Base-by-base conservation (phyloP, 2,329 filamentous ascomycete genomes). In the Didymella arachidicola region DNA sequence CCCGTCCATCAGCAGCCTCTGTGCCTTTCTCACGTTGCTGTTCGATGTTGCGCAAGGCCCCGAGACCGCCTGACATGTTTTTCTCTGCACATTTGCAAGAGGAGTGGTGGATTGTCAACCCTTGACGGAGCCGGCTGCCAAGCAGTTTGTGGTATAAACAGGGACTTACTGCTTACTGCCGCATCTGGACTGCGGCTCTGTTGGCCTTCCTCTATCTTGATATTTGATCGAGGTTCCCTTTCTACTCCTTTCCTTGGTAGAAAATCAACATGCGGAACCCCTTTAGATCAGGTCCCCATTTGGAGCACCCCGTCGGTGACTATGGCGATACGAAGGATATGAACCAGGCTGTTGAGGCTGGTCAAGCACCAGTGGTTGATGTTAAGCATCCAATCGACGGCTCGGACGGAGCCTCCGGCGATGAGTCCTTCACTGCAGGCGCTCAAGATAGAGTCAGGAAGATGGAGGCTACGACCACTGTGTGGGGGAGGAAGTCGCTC, bases 401-500 rank as follows among this genome's bases (percentile, higher is more conserved):
- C 22, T 53, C 54, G 29, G 50, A 53, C 34, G 51, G 36, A 16
- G 48, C 18, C 42, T 48, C 29, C n/a, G 25, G 36, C 22, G 19
- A 30, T 12, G 61, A 53, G n/a, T 50, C 36, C 3, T 59, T 61
- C 46, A 60, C 57, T 4, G 45, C 48, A 2, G 51, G 46, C 7
- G 60, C 51, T 4, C 77, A 80, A 60, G 62, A 69, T 19, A 77
- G 79, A 53, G 77, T 80, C 34, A 72, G 74, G 53, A 70, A 74
- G 41, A 74, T 79, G 19, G 75, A 81, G 57, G 79, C 78, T 34
- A 73, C 74, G 27, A 78, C 79, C 7, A 68, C 69, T 10, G 71
- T 75, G 27, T 81, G 77, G 77, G 76, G 75, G 1, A 75, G 65
- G 27, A 62, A 65, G 2, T 67, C 77, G 7, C 71, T 82, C 22